A percentile compares a stretch with the other conserved stretches of the same genome.
phyloP scores from a whole-genome alignment of 305 asterid genomes.

The Fraxinus greggii region DNA sequence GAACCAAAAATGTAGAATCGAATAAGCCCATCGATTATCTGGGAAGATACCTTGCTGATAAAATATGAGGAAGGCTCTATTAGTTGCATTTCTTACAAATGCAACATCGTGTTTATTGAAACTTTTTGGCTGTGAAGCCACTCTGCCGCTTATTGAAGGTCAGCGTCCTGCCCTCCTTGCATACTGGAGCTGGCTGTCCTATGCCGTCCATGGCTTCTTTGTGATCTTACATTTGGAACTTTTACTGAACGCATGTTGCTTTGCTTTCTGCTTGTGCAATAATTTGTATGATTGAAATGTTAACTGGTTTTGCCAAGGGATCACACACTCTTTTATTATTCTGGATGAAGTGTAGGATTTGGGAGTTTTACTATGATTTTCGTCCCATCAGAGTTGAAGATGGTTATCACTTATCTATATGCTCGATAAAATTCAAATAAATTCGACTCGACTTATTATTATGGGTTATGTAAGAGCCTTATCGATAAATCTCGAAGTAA shows the following conservation, averaged over 20 bases:
- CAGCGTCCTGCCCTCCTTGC: background rate
- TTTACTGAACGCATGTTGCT: background rate
- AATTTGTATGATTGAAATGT: background rate
- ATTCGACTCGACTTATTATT: background rate
- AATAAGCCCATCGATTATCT: slow-evolving; percentile 64
- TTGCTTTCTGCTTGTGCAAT: background rate
- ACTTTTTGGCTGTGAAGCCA: slow-evolving; percentile 23
- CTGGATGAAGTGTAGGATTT: background rate
- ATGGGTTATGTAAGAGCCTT: background rate
- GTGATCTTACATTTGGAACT: background rate
- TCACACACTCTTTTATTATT: background rate
- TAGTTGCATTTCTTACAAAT: background rate
- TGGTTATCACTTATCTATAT: background rate
- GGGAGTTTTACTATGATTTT: background rate
- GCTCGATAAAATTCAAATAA: background rate
- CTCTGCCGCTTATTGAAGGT: slow-evolving; percentile 23
- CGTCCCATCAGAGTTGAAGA: background rate
- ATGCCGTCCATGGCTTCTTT: background rate
- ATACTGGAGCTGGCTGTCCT: background rate
- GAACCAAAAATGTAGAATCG: slow-evolving; percentile 36
- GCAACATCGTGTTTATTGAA: background rate
- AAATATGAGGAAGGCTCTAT: slow-evolving; percentile 42
- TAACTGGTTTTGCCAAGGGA: background rate
- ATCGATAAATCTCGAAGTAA: background rate
- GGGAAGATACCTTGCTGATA: slow-evolving; percentile 68